Evolutionary conservation across 306 rosid species (phyloP).

Genomic region (Fragaria vesca): DNA sequence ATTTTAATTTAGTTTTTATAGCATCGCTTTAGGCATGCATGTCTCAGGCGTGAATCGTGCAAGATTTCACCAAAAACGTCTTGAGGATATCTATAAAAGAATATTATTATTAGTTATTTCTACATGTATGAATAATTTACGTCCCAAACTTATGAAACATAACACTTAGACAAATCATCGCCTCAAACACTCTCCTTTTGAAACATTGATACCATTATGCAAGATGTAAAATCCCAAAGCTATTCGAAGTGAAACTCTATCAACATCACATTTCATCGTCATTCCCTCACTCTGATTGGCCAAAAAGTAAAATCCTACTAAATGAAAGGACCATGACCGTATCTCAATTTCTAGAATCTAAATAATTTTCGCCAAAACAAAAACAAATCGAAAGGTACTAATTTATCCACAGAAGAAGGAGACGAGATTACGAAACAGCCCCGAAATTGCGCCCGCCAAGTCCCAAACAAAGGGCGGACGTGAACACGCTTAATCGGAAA

Average conservation of each 20-base stretch:
- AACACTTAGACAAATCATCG: too few relatives aligned
- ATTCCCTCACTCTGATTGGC: neutral
- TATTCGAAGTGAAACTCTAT: neutral
- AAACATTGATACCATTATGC: too few relatives aligned
- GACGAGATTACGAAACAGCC: constrained; percentile 37
- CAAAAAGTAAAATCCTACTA: neutral
- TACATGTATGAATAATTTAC: too few relatives aligned
- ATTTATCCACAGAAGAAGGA: constrained; percentile 21
- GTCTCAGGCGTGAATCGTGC: too few relatives aligned
- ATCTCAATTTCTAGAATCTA: neutral
- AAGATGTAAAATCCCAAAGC: too few relatives aligned
- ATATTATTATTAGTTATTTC: too few relatives aligned
- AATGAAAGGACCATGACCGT: neutral
- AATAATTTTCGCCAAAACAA: neutral
- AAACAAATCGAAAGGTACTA: constrained; percentile 6
- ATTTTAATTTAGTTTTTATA: too few relatives aligned
- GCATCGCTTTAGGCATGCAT: too few relatives aligned
- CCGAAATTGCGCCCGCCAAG: constrained; percentile 31
- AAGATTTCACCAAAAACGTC: too few relatives aligned
- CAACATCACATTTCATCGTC: neutral
- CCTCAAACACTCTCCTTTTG: too few relatives aligned
- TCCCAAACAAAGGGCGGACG: constrained; percentile 28
- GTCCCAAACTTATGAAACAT: too few relatives aligned
- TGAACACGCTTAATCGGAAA: constrained; percentile 3
- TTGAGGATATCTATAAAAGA: too few relatives aligned